These are phyloP conservation scores for Cadophora malorum DNA, from an alignment of 2,329 filamentous ascomycete species.

Conservation along the genomic window DNA sequence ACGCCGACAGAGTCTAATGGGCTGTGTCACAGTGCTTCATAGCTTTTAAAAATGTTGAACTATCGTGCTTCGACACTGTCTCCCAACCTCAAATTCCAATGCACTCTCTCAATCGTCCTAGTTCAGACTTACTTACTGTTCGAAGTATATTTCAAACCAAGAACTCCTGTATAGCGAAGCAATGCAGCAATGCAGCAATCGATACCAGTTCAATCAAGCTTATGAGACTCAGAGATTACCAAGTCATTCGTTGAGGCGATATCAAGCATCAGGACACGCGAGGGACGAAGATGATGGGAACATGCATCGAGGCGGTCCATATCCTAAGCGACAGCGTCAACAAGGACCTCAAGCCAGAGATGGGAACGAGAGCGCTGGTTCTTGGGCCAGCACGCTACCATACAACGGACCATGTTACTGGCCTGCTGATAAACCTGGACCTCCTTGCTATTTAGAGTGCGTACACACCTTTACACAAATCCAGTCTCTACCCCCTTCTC, in stretches of 20 bases:
- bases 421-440: background rate
- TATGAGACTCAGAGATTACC: background rate
- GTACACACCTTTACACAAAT: background rate
- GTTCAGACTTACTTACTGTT: no score
- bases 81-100: no score
- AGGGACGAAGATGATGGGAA: background rate
- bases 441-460: background rate
- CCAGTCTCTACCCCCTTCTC: no score
- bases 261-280: background rate
- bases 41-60: background rate
- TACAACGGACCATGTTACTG: constrained; percentile 3
- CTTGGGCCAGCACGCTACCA: constrained; percentile 3
- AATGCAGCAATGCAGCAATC: no score
- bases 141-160: no score
- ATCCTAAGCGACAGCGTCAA: background rate
- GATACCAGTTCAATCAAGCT: no score
- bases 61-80: no score
- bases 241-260: background rate
- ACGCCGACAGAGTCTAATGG: background rate
- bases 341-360: background rate
- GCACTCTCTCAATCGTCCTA: no score
- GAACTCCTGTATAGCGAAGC: no score
- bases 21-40: background rate
- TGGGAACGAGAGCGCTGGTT: background rate
- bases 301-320: background rate